phyloP scores from a whole-genome alignment of 345 rosid genomes.

The Eutrema heterophyllum region DNA sequence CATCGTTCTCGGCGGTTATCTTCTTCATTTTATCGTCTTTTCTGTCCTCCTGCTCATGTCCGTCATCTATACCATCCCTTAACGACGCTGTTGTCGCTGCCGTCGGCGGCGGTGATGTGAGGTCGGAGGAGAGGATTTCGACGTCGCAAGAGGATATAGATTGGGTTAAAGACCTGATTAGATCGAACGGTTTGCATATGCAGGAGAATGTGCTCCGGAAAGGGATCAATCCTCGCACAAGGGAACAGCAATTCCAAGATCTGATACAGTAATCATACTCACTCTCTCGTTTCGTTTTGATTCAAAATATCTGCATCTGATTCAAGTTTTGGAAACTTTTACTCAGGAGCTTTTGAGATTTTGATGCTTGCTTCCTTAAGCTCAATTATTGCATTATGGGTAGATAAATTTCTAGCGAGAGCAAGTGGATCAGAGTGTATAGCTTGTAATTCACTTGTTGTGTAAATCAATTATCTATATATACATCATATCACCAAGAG shows the following conservation, averaged over 20 bases:
- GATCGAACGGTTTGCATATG: conserved; percentile 77
- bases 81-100: conserved; percentile 8
- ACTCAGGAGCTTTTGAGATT: not conserved
- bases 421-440: not conserved
- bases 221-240: conserved; percentile 90
- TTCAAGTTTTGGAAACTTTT: no score
- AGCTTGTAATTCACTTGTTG: not conserved
- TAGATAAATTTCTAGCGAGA: not conserved
- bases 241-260: conserved; percentile 79
- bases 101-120: not conserved
- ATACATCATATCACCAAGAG: not conserved
- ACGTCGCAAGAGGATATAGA: conserved; percentile 57
- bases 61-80: conserved; percentile 28
- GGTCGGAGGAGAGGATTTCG: conserved; percentile 33
- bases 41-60: conserved; percentile 54
- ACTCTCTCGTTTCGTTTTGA: not conserved
- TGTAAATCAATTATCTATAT: not conserved
- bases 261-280: conserved; percentile 46
- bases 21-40: conserved; percentile 60
- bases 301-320: not conserved
- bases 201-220: conserved; percentile 75
- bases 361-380: not conserved
- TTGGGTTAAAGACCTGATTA: conserved; percentile 84
- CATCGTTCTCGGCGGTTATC: conserved; percentile 46
- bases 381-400: no score